Evolutionary conservation across 306 rosid species (phyloP), one percentile per base, ranked within the genome.

Genomic region (Citrullus amarus): DNA sequence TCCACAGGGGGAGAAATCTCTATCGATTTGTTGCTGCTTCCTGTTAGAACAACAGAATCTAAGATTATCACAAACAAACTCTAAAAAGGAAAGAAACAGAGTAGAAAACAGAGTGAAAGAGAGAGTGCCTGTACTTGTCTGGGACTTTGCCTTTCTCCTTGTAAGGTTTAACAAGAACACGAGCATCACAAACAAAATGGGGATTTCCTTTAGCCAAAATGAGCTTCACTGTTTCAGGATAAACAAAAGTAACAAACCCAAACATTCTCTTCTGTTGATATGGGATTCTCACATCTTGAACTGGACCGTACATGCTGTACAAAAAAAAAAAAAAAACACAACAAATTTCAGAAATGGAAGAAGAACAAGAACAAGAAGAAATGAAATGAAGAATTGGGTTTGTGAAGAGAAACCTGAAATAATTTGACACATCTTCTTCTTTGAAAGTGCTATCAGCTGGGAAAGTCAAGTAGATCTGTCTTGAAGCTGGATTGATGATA

Each of bases 201-300:
- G 99, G 99, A 80, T 95, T 95, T 71, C 99, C 99, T 76, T 95
- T 95, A 1, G 97, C 93, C 75, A 95, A 82, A 62, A 92, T 92
- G 34, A 89, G 91, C 90, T 95, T 95, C 88, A 95, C 97, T 0
- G 99, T 95, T 77, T 92, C 99, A 0, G 99, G 90, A 53, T 87
- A 95, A 75, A 95, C 92, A 60, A 95, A 95, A 4, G 99, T 95
- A 8, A 95, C 99, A 72, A 95, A 95, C 0, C 99, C 99, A 83
- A 95, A 95, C 99, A 95, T 95, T 17, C 99, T 76, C 88, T 95
- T 95, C 87, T 95, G 99, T 85, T 95, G 99, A 68, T 95, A 95
- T 32, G 99, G 99, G 75, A 95, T 95, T 85, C 99, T 89, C 89
- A 95, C 99, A n/a, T 95, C 99, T 86, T 95, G 97, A 63, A 95